These are phyloP conservation scores for Trypanosoma vivax DNA, from an alignment of 208 protist genomes.

Conservation along the genomic window DNA sequence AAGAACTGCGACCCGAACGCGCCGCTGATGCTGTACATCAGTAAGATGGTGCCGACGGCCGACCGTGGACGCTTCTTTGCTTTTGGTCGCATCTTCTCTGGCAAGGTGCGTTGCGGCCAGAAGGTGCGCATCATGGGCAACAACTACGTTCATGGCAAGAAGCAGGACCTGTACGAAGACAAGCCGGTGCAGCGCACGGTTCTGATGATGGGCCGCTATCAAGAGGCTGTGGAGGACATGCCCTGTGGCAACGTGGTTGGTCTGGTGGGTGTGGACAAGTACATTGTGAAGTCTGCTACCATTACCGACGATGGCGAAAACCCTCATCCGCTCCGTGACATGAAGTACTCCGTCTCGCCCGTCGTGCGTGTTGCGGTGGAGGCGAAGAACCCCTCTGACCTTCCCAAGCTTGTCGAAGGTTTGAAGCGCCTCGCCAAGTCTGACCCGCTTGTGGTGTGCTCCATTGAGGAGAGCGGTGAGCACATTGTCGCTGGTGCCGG, in stretches of 20 bases:
- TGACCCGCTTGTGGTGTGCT: slow-evolving; percentile 94
- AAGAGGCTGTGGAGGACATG: slow-evolving; percentile 94
- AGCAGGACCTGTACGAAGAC: slow-evolving; percentile 93
- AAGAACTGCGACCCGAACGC: slow-evolving; percentile 91
- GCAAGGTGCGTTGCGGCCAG: slow-evolving; percentile 96
- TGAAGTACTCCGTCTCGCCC: slow-evolving; percentile 99
- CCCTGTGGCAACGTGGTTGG: slow-evolving; percentile 98
- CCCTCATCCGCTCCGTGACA: slow-evolving; percentile 74
- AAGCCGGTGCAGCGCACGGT: slow-evolving; percentile 63
- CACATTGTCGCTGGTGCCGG: slow-evolving; percentile 99
- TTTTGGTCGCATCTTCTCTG: slow-evolving; percentile 68
- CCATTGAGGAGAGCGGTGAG: slow-evolving; percentile 96
- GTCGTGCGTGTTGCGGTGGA: slow-evolving; percentile 97
- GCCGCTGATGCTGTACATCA: slow-evolving; percentile 98
- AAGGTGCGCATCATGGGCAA: slow-evolving; percentile 98
- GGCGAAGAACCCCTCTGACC: slow-evolving; percentile 95
- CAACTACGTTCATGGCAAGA: slow-evolving; percentile 97
- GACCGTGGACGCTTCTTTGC: slow-evolving; percentile 92
- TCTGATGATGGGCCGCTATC: slow-evolving; percentile 90
- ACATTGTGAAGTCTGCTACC: slow-evolving; percentile 98
- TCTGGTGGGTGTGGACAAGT: slow-evolving; percentile 99
- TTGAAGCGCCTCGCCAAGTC: slow-evolving; percentile 96
- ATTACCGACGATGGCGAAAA: slow-evolving; percentile 88
- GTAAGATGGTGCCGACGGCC: slow-evolving; percentile 99
- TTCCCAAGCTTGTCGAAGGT: slow-evolving; percentile 98